Base-by-base conservation (phyloP, 331 rosid genomes). In the Malus hybrid region DNA sequence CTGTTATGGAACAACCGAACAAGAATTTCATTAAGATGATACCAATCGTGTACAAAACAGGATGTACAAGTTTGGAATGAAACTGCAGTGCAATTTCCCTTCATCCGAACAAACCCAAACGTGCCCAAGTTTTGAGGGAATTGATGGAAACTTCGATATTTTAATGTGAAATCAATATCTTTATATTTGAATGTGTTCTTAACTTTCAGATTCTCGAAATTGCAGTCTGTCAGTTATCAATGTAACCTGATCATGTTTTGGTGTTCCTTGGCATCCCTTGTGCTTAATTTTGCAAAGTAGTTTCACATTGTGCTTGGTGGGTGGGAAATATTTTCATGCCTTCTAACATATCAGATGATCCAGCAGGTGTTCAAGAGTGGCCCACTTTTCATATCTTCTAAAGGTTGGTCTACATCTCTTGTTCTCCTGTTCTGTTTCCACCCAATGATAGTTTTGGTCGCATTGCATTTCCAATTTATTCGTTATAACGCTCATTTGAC, bases 321-420 rank as follows among this genome's bases (percentile, higher is more conserved):
- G 65, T 75, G 70, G 50, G 69, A 22, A 76, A 32, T 33, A 42
- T 57, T 42, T 42, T 71, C 60, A 15, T 56, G 68, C 63, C 75
- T 84, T 75, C 81, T 89, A 83, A 93, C 66, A 65, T 42, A 7
- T 73, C 78, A 32, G 59, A 67, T 71, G 33, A 75, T 83, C 76
- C 83, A 72, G 78, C 97, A 95, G 99, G 97, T 90, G 77, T 95
- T 95, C 86, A 95, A 90, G 87, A 92, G 97, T 82, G 99, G 99
- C 73, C 97, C 97, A 7, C 96, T 95, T 81, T 95, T 90, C 86
- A 95, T 95, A 86, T 95, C 99, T 74, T 95, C 99, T 13, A 95
- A 95, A 89, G 99, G 99, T 94, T 80, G 61, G 92, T 83, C 31
- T 56, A 67, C 32, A 39, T 36, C 36, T 72, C 67, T 13, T 18